Conservation (phyloP, 2,329 filamentous ascomycete genomes). For the Aureobasidium sp. region DNA sequence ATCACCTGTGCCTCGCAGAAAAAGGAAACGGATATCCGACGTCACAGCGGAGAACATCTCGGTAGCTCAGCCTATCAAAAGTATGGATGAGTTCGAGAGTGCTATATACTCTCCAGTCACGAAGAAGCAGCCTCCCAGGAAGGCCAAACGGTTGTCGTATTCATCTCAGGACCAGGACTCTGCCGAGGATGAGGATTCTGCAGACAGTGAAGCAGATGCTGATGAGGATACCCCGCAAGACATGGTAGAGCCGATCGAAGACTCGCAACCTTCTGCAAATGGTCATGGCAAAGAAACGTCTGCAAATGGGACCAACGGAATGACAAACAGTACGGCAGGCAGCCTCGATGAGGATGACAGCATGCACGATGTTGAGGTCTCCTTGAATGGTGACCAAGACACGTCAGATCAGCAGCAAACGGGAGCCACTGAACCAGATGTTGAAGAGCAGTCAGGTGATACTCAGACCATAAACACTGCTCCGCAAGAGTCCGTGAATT, state of each 20-base stretch:
- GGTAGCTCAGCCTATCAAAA: conserved; percentile 2
- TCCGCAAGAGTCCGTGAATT: neutral
- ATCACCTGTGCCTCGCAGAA: conserved; percentile 1
- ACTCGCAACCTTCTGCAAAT: neutral
- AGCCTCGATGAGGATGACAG: neutral
- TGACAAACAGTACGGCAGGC: neutral
- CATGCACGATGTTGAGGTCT: neutral
- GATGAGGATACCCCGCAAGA: neutral
- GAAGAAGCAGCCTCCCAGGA: conserved; percentile 5
- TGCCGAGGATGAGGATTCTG: neutral
- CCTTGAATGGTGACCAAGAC: neutral
- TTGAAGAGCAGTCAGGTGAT: conserved; percentile 6
- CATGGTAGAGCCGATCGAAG: neutral
- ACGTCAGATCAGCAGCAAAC: conserved; percentile 15
- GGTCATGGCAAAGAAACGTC: neutral
- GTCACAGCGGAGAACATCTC: conserved; percentile 10
- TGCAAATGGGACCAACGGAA: neutral
- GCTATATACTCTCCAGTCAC: neutral
- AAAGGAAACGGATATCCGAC: conserved; percentile 11
- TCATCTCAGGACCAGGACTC: neutral
- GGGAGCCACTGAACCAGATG: conserved; percentile 4
- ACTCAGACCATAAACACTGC: conserved; percentile 15
- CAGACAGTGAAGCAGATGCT: neutral
- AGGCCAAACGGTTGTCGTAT: conserved; percentile 1
- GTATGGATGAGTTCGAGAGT: neutral